Base-by-base conservation (phyloP, 345 rosid species). In the Corchorus capsularis region DNA sequence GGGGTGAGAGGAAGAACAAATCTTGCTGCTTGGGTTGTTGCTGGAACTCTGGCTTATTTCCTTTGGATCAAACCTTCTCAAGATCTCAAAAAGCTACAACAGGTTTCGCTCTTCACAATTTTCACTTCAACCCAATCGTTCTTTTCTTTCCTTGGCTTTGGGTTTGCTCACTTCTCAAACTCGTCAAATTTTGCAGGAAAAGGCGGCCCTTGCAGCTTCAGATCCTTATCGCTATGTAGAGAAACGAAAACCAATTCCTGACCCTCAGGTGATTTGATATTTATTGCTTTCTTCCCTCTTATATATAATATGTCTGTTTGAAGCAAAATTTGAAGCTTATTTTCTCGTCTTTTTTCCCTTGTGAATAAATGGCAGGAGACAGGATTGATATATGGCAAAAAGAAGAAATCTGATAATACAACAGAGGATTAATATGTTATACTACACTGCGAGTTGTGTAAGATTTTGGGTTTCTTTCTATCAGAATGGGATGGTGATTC, bases 31-130 rank as follows among this genome's bases (percentile, higher is more conserved):
- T 96, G 99, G 98, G 78, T 83, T 27, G 97, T 96, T 35, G 98
- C 98, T 2, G 97, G 99, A 67, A 89, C 96, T 55, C 83, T 96
- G 27, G 99, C 99, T 2, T 96, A 93, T 78, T 91, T 80, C 81
- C 94, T 96, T 61, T 96, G 99, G 98, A 82, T 96, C 70, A 93
- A 92, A 81, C 99, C 99, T 32, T 79, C 97, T 61, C 98, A 87
- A 10, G 99, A 93, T 76, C 97, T 95, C 75, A 85, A 82, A 80
- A 89, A 89, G 66, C 87, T 93, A 62, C 99, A 93, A 81, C 75
- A 91, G 93, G 99, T 92, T 57, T 22, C 9, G 8, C 74, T 72
- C 1, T 8, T 7, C 32, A 8, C 46, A 12, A n/a, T 69, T 45
- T 14, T 39, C 43, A 6, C 43, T 39, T 39, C 43, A 4, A 6